Conservation (phyloP, 108 stramenopile species). For the Pseudonitzschia pungens region DNA sequence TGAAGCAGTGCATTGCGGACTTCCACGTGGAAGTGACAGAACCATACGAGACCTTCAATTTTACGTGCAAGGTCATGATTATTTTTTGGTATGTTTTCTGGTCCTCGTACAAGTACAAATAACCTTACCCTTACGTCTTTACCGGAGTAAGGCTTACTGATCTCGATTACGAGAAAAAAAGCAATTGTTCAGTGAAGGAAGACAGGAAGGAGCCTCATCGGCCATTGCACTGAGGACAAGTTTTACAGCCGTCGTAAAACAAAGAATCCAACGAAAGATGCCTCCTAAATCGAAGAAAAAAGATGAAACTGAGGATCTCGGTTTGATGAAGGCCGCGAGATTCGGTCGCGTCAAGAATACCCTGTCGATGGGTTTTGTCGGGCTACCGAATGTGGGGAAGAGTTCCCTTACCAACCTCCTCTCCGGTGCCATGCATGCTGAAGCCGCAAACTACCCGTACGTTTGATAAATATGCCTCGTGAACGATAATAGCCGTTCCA, state of each 20-base stretch:
- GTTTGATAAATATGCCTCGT: slow-evolving; percentile 2
- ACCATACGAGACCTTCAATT: not conserved
- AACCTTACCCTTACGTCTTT: too few species aligned
- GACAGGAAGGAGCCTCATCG: not conserved
- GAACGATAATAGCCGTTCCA: not conserved
- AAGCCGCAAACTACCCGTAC: slow-evolving; percentile 82
- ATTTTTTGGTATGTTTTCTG: too few species aligned
- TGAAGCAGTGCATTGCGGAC: too few species aligned
- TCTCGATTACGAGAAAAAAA: too few species aligned
- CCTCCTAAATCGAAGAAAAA: slow-evolving; percentile 89
- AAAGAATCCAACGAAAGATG: slow-evolving; percentile 40
- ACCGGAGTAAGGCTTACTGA: too few species aligned
- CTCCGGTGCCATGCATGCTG: slow-evolving; percentile 80
- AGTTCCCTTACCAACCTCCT: slow-evolving; percentile 87
- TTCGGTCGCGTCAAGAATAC: slow-evolving; percentile 23
- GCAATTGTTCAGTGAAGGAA: too few species aligned
- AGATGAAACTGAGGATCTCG: slow-evolving; percentile 54
- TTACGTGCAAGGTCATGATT: not conserved
- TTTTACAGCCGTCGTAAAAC: not conserved
- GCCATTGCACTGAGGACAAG: not conserved
- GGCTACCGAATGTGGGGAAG: slow-evolving; percentile 99
- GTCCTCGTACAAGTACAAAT: too few species aligned
- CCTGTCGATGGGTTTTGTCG: slow-evolving; percentile 88
- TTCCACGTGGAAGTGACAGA: not conserved
- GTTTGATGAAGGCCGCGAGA: slow-evolving; percentile 83